Percentiles rank a stretch among this genome's conserved stretches.
These are phyloP conservation scores for Aegilops speltoides DNA, from an alignment of 176 grass and related monocot genomes.

Conservation along the genomic window DNA sequence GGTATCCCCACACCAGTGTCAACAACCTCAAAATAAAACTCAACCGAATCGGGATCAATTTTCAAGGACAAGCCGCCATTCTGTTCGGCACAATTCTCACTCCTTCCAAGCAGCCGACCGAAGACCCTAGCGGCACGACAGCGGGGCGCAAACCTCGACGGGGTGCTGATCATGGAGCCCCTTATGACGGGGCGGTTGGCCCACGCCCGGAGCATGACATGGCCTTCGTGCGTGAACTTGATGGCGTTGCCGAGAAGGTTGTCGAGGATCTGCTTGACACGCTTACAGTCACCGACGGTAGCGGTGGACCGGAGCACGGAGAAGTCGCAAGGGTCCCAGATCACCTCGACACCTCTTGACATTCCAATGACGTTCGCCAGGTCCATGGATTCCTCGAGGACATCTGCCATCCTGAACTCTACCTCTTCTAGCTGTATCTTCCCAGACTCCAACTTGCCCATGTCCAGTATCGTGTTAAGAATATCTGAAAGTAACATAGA, in stretches of 20 bases:
- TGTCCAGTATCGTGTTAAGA: no score
- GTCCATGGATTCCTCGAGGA: no score
- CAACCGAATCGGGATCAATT: slow-evolving; percentile 36
- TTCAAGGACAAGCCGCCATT: background rate
- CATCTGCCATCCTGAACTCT: no score
- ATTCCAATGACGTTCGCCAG: no score
- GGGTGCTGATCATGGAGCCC: background rate
- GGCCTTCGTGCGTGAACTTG: slow-evolving; percentile 66
- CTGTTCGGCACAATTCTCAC: background rate
- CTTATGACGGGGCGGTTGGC: slow-evolving; percentile 40
- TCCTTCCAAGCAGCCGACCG: background rate
- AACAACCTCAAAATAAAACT: slow-evolving; percentile 70
- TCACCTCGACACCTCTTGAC: no score
- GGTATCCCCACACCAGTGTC: slow-evolving; percentile 48
- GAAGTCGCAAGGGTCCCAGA: no score
- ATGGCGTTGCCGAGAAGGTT: slow-evolving; percentile 78
- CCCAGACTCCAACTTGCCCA: no score
- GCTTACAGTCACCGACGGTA: background rate
- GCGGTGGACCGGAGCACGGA: no score
- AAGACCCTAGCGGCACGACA: background rate
- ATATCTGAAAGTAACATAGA: no score
- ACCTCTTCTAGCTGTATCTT: no score
- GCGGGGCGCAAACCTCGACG: slow-evolving; percentile 20
- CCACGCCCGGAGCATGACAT: slow-evolving; percentile 59
- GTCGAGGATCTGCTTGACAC: slow-evolving; percentile 72